Evolutionary conservation across 2,329 filamentous ascomycete species (phyloP).

Genomic region (Colletotrichum zoysiae): DNA sequence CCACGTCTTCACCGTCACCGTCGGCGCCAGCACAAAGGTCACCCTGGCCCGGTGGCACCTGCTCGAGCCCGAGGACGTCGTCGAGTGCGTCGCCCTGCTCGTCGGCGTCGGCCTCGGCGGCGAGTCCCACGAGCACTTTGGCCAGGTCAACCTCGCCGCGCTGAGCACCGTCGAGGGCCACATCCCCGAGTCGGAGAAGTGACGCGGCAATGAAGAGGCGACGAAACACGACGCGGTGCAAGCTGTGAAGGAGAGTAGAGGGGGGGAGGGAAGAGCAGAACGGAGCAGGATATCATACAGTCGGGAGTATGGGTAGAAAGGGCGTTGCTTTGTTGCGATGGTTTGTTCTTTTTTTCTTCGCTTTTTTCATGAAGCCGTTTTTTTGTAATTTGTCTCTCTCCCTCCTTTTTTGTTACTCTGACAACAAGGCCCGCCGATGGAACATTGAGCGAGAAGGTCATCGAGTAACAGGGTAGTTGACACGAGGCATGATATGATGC

Average conservation of each 20-base stretch:
- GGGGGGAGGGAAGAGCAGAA: not conserved
- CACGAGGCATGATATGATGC: constrained; percentile 34
- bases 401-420: not conserved
- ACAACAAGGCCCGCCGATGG: not conserved
- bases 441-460: not conserved
- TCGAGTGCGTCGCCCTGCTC: constrained; percentile 74
- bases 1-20: constrained; percentile 89
- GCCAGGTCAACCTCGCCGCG: constrained; percentile 69
- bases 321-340: constrained; percentile 4
- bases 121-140: constrained; percentile 56
- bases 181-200: constrained; percentile 53
- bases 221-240: not conserved
- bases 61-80: constrained; percentile 88
- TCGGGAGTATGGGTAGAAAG: constrained; percentile 40
- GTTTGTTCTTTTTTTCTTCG: not conserved
- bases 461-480: constrained; percentile 22
- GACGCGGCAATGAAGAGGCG: not conserved
- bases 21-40: constrained; percentile 91
- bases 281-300: constrained; percentile 24
- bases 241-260: constrained; percentile 1
- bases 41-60: constrained; percentile 93
- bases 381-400: not conserved
- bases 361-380: not conserved
- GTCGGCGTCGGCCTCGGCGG: constrained; percentile 59
- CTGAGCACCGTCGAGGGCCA: constrained; percentile 66